Evolutionary conservation across 371 early-diverging fungal genomes (phyloP), one percentile per base, ranked within the genome.

Genomic region (Lichtheimia corymbifera): DNA sequence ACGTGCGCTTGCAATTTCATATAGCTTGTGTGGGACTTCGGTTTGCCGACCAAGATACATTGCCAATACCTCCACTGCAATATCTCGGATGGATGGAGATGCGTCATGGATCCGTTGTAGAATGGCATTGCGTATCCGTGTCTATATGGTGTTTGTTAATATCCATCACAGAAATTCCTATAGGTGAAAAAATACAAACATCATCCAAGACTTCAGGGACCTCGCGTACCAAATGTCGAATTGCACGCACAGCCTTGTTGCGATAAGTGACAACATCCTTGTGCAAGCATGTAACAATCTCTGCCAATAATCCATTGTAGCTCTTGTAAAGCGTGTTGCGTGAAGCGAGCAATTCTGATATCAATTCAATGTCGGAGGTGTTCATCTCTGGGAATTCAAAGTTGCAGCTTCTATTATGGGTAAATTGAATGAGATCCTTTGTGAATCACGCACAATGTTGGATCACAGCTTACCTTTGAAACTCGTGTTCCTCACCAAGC

Each of bases 21-120:
- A 94, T 56, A 94, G 89, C 55, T 89, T 77, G 20, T 68, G 66
- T 1, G 89, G 81, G 11, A 93, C 76, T 45, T 76, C 79, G 3
- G 74, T 71, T 42, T 89, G 85, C 55, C 80, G 81, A 9, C 85
- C 66, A 41, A 94, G 67, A 65, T 91, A 93, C 56, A 86, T 90
- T 9, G 96, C 93, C 4, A 96, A 77, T 14, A 96, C 71, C 40
- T 96, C 94, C 9, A 96, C 83, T 3, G 96, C 93, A 9, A 92
- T 92, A 76, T 96, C 97, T 40, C 98, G 86, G 1, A 97, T 97
- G 13, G 88, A 82, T 14, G 95, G 85, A 11, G 96, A 95, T 25
- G 73, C 72, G 63, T 97, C 98, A 49, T 88, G 83, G 14, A 97
- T 67, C 13, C 93, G 81, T 20, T 86, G 82, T 20, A 87, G 73